Evolutionary conservation across 2,329 filamentous ascomycete species (phyloP), one percentile per base, ranked within the genome.

Genomic region (Trichophyton benhamiae): DNA sequence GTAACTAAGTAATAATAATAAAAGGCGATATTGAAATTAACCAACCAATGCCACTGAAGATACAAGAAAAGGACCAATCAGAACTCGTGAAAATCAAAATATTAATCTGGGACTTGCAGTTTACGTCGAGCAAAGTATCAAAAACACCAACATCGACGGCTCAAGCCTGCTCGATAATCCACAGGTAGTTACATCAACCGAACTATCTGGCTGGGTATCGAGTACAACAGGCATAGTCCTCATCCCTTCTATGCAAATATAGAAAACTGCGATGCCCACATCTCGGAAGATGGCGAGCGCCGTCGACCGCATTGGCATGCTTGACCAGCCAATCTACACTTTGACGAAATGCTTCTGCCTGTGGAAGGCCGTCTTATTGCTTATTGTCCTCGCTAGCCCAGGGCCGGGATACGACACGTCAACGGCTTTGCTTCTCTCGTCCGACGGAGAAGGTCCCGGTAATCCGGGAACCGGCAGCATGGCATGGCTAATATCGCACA

Each of bases 391-490:
- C 17, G 68, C 75, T 41, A 80, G 78, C 65, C 84, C 84, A 9
- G 81, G 82, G 3, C 75, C 76, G 17, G 83, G 83, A 58, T 87
- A 87, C 72, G 84, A 87, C 69, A 85, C 83, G 8, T 86, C 83
- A 20, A 81, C 81, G 13, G 73, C 77, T 13, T 75, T 86, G 53
- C 70, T 84, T 30, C 58, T 60, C 17, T 36, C 41, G 20, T 8
- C 57, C 22, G 55, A 44, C 27, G 53, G 9, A 41, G 17, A 53
- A 13, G n/a, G 17, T n/a, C 15, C 20, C 11, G 13, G 27, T 55
- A n/a, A 55, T 7, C 33, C 27, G 33, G 33, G 2, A n/a, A 15
- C 49, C 9, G 6, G 3, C 8, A 33, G 30, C 13, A 17, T 46
- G 2, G 27, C 22, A 25, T 52, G n/a, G 22, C 49, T 62, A 13